Evolutionary conservation across 1,139 yeast species (phyloP), one percentile per base, ranked within the genome.

Genomic region (Geotrichum klebahnii): DNA sequence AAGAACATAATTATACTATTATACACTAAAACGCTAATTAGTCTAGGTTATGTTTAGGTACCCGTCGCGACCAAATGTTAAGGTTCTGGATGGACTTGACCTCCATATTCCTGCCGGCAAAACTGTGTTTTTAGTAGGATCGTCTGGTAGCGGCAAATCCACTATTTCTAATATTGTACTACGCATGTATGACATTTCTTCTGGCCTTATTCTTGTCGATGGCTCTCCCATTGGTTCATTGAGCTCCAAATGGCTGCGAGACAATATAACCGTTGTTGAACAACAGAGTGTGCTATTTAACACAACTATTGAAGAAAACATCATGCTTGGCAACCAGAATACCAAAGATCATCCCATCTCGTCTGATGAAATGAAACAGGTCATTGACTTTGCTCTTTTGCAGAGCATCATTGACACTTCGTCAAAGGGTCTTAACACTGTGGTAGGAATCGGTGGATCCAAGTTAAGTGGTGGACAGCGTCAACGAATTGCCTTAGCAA

Each of bases 101-200:
- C 55, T 85, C 37, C 57, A 60, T 1, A 68, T 90, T 29, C 66
- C 71, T 4, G 65, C 77, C 0, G 75, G 78, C 1, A 59, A 70
- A 35, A 63, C 78, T 17, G 80, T 82, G 2, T 90, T 79, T 59
- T 66, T 92, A 1, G 77, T 92, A 44, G 98, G 98, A 0, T 74
- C 76, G 54, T 88, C 97, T 0, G 98, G 98, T 0, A 81, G 92
- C 0, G 98, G 98, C 0, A 92, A 92, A 64, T 88, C 97, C 0
- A 85, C 97, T 0, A 56, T 92, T 9, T 78, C 84, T 0, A 77
- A 77, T 42, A 65, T 92, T 3, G 60, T 92, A 2, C 64, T 84
- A 53, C 77, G 77, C 28, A 73, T 86, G 36, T 88, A 89, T 57
- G 55, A 64, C 0, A 69, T 74, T 0, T 57, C 64, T 3, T 53